phyloP scores from a whole-genome alignment of 495 filamentous ascomycete species.

The Hypoxylon fuscum region DNA sequence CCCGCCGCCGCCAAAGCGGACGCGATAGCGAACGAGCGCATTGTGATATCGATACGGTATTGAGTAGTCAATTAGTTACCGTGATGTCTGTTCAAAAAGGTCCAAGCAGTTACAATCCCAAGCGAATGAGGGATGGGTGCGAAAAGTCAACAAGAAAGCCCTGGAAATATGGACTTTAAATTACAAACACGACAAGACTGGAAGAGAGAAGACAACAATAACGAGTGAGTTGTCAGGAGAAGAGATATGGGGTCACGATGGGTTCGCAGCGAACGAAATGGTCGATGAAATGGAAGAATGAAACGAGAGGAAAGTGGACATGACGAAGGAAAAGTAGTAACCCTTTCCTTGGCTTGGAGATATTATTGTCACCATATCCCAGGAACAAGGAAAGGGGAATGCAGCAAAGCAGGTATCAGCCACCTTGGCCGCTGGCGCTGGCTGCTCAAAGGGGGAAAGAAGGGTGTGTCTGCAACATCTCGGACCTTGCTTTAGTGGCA shows the following conservation, averaged over 20 bases:
- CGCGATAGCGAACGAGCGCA: conserved; percentile 63
- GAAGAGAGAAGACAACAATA: conserved; percentile 46
- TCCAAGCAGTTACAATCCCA: conserved; percentile 26
- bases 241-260: conserved; percentile 40
- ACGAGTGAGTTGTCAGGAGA: conserved; percentile 50
- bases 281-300: conserved; percentile 28
- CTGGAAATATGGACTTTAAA: conserved; percentile 12
- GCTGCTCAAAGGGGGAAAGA: conserved; percentile 20
- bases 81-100: conserved; percentile 11
- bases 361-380: conserved; percentile 9
- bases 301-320: conserved; percentile 30
- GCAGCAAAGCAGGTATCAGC: conserved; percentile 27
- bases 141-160: conserved; percentile 20
- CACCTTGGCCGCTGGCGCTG: conserved; percentile 6
- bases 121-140: conserved; percentile 30
- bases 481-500: conserved; percentile 1
- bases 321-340: conserved; percentile 18
- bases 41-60: conserved; percentile 46
- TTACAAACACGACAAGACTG: conserved; percentile 41
- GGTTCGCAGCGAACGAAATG: conserved; percentile 22
- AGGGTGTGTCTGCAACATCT: conserved; percentile 34
- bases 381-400: conserved; percentile 32
- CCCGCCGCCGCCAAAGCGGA: conserved; percentile 65
- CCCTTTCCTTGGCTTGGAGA: conserved; percentile 27
- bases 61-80: conserved; percentile 17